A percentile compares a stretch with the other conserved stretches of the same genome.
These are phyloP conservation scores for Cryomyces minteri DNA, from an alignment of 495 filamentous ascomycete species.

Conservation along the genomic window DNA sequence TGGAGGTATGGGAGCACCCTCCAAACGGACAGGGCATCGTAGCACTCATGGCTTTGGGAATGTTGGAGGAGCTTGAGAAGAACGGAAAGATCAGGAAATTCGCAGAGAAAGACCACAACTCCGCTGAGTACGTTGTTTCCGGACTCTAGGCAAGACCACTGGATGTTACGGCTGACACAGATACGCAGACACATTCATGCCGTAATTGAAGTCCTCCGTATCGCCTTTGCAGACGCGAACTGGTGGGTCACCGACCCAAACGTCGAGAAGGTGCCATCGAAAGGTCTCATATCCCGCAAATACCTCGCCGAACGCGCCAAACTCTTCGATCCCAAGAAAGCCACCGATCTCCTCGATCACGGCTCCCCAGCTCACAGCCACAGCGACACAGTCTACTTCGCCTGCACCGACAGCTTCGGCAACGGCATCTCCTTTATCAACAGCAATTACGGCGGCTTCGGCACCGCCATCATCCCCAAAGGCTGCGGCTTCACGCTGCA, in stretches of 20 bases:
- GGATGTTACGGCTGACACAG: neutral
- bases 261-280: slow-evolving; percentile 41
- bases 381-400: slow-evolving; percentile 88
- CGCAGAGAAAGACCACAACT: slow-evolving; percentile 51
- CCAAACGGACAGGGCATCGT: slow-evolving; percentile 97
- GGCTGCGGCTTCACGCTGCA: slow-evolving; percentile 85
- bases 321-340: slow-evolving; percentile 42
- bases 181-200: slow-evolving; percentile 58
- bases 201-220: slow-evolving; percentile 74
- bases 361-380: slow-evolving; percentile 49
- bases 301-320: slow-evolving; percentile 55
- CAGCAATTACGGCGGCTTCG: slow-evolving; percentile 84
- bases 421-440: slow-evolving; percentile 96
- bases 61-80: slow-evolving; percentile 70
- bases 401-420: slow-evolving; percentile 56
- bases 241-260: slow-evolving; percentile 85
- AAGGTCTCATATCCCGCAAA: slow-evolving; percentile 35
- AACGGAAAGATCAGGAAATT: slow-evolving; percentile 53
- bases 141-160: neutral
- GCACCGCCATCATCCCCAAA: slow-evolving; percentile 65
- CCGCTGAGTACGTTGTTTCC: slow-evolving; percentile 16
- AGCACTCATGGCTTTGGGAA: slow-evolving; percentile 82
- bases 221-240: slow-evolving; percentile 76
- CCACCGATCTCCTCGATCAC: slow-evolving; percentile 37
- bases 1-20: slow-evolving; percentile 89